A percentile compares a stretch with the other conserved stretches of the same genome.
phyloP scores from a whole-genome alignment of 768 basidiomycete genomes.

The Tubosaeta sp. region DNA sequence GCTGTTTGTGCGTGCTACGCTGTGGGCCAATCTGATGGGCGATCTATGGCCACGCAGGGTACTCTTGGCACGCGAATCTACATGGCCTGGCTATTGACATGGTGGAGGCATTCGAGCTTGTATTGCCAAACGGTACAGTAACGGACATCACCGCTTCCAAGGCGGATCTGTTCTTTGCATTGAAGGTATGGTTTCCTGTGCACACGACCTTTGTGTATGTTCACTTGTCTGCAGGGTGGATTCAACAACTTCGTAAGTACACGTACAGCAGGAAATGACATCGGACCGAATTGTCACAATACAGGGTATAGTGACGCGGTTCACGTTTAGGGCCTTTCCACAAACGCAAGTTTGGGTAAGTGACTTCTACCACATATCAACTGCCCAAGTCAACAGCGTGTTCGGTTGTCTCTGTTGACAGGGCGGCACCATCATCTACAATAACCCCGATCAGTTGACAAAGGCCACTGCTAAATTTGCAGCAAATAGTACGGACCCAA shows the following conservation, averaged over 20 bases:
- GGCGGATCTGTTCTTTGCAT: conserved; percentile 41
- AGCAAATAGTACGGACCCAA: conserved; percentile 21
- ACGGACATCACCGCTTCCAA: conserved; percentile 31
- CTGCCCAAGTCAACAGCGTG: conserved; percentile 2
- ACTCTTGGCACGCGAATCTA: conserved; percentile 63
- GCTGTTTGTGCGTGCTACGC: neutral
- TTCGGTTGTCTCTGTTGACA: conserved; percentile 18
- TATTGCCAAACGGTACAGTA: conserved; percentile 51
- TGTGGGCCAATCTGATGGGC: conserved; percentile 2
- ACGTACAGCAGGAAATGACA: neutral
- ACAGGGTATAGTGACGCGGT: conserved; percentile 56
- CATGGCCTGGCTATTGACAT: conserved; percentile 55
- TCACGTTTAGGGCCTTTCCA: conserved; percentile 46
- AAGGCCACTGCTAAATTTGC: conserved; percentile 23
- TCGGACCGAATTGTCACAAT: conserved; percentile 33
- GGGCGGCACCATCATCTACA: conserved; percentile 45
- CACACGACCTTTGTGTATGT: neutral
- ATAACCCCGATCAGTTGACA: conserved; percentile 17
- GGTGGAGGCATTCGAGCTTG: conserved; percentile 53
- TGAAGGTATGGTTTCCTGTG: conserved; percentile 34
- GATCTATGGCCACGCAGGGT: conserved; percentile 36
- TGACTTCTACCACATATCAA: neutral
- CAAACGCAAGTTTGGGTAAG: conserved; percentile 26
- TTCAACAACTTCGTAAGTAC: conserved; percentile 54
- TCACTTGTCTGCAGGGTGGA: conserved; percentile 44